Percentiles rank a stretch among this genome's conserved stretches.
Evolutionary conservation across 352 stramenopile species (phyloP).

Genomic region (Plasmopara muralis): DNA sequence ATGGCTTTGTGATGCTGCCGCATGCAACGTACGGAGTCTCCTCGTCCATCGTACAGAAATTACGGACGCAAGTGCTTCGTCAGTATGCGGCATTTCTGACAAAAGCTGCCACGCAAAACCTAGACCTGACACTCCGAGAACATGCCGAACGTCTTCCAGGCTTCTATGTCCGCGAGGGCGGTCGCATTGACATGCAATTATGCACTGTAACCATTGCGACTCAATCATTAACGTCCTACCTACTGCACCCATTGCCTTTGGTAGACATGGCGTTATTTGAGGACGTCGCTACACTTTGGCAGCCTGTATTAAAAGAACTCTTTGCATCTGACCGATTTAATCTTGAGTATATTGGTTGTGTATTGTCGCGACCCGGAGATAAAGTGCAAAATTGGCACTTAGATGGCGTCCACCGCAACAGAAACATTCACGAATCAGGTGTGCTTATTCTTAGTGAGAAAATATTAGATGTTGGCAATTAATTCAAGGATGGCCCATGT

Average conservation of each 20-base stretch:
- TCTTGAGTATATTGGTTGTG: slow-evolving; percentile 71
- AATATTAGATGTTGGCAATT: neutral
- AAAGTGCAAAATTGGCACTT: slow-evolving; percentile 74
- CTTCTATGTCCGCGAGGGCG: slow-evolving; percentile 68
- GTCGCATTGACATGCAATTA: slow-evolving; percentile 68
- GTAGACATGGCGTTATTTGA: slow-evolving; percentile 27
- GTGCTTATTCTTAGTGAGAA: neutral
- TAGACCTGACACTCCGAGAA: slow-evolving; percentile 30
- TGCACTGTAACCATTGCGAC: slow-evolving; percentile 17
- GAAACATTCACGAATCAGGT: slow-evolving; percentile 46
- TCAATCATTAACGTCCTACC: slow-evolving; percentile 1
- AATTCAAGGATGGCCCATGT: neutral
- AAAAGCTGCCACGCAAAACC: slow-evolving; percentile 16
- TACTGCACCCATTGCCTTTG: slow-evolving; percentile 11
- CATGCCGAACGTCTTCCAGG: slow-evolving; percentile 49
- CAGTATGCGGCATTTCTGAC: slow-evolving; percentile 35
- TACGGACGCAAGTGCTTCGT: slow-evolving; percentile 26
- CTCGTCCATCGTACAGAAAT: slow-evolving; percentile 12
- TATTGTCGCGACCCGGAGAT: slow-evolving; percentile 55
- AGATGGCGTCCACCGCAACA: slow-evolving; percentile 60
- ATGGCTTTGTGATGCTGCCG: slow-evolving; percentile 43
- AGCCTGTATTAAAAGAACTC: slow-evolving; percentile 14
- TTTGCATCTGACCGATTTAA: slow-evolving; percentile 17
- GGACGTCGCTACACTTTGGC: slow-evolving; percentile 30
- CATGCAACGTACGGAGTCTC: slow-evolving; percentile 9